These are phyloP conservation scores for Zymoseptoria crescenta DNA, from an alignment of 2,329 filamentous ascomycete genomes.

Conservation along the genomic window DNA sequence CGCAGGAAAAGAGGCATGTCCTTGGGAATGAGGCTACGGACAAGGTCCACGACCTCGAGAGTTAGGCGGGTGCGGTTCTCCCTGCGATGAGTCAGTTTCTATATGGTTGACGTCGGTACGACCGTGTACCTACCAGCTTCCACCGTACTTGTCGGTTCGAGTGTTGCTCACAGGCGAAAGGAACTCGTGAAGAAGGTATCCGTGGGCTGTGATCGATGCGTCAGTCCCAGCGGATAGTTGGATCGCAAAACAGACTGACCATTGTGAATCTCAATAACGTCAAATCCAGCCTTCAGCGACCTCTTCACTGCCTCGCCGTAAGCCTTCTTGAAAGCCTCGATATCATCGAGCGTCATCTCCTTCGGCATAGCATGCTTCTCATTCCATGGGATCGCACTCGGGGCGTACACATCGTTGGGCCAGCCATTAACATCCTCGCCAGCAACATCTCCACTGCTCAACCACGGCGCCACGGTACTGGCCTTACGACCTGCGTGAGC, in stretches of 20 bases:
- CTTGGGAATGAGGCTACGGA: constrained; percentile 55
- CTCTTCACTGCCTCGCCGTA: constrained; percentile 56
- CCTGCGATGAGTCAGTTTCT: constrained; percentile 22
- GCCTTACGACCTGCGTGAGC: constrained; percentile 67
- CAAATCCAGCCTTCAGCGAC: constrained; percentile 54
- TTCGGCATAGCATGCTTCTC: constrained; percentile 54
- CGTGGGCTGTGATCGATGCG: constrained; percentile 54
- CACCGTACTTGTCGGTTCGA: constrained; percentile 60
- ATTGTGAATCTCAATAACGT: constrained; percentile 72
- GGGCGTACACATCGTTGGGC: constrained; percentile 46
- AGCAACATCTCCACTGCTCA: constrained; percentile 49
- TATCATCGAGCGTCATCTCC: constrained; percentile 61
- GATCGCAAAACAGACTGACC: constrained; percentile 46
- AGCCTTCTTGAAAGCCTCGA: constrained; percentile 54
- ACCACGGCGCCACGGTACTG: constrained; percentile 55
- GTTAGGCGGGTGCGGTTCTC: constrained; percentile 64
- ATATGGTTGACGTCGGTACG: background rate
- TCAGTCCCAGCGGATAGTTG: background rate
- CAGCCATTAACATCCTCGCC: constrained; percentile 44
- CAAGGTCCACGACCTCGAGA: constrained; percentile 58
- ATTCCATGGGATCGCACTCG: constrained; percentile 55
- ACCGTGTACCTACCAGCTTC: constrained; percentile 36
- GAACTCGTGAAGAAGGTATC: constrained; percentile 67
- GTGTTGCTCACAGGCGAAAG: constrained; percentile 62
- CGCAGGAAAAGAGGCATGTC: constrained; percentile 65